Evolutionary conservation across 495 filamentous ascomycete species (phyloP).

Genomic region (Arthonia radiata): DNA sequence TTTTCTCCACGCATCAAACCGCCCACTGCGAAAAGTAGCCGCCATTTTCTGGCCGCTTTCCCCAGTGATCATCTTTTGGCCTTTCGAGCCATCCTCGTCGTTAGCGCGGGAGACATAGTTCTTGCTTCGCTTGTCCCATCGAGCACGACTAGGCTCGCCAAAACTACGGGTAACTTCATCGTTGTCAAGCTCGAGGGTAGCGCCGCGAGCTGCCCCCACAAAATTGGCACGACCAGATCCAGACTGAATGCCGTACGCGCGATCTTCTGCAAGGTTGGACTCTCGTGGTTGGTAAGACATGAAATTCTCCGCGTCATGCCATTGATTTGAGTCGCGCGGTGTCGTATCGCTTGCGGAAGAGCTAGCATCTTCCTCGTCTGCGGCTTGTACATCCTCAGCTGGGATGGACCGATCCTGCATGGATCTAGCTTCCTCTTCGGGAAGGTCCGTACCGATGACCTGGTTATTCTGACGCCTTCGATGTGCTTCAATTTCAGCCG

Average conservation of each 20-base stretch:
- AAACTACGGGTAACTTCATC: slow-evolving; percentile 63
- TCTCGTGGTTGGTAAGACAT: slow-evolving; percentile 78
- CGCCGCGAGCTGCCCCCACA: slow-evolving; percentile 53
- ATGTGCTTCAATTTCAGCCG: too few relatives aligned
- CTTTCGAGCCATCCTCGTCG: slow-evolving; percentile 81
- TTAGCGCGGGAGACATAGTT: slow-evolving; percentile 81
- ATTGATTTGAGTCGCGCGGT: too few relatives aligned
- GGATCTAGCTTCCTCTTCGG: too few relatives aligned
- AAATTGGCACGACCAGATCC: slow-evolving; percentile 49
- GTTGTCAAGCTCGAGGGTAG: slow-evolving; percentile 68
- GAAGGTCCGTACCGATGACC: too few relatives aligned
- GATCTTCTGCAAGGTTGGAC: slow-evolving; percentile 57
- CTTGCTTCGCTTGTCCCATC: slow-evolving; percentile 89
- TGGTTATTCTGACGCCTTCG: too few relatives aligned
- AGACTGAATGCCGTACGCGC: slow-evolving; percentile 75
- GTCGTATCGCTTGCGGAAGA: too few relatives aligned
- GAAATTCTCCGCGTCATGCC: slow-evolving; percentile 70
- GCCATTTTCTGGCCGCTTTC: slow-evolving; percentile 92
- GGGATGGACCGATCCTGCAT: too few relatives aligned
- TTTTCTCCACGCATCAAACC: slow-evolving; percentile 78
- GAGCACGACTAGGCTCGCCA: slow-evolving; percentile 37
- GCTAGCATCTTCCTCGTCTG: too few relatives aligned
- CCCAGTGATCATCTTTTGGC: slow-evolving; percentile 59
- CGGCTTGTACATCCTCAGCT: too few relatives aligned
- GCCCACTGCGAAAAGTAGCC: slow-evolving; percentile 70